A percentile compares a stretch with the other conserved stretches of the same genome.
These are phyloP conservation scores for Vigna trinervia DNA, from an alignment of 306 rosid species.

Conservation along the genomic window DNA sequence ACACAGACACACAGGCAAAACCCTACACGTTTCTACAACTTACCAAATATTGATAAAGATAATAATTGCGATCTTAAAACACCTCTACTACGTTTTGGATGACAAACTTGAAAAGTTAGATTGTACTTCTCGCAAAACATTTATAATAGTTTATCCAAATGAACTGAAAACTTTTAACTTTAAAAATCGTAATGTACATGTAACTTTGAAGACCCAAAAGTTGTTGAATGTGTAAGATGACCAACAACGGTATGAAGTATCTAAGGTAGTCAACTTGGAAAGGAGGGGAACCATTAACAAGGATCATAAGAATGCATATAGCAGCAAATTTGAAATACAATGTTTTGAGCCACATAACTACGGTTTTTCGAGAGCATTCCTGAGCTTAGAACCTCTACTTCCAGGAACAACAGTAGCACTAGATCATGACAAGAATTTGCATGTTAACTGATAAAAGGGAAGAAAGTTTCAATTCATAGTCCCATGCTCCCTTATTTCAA, in stretches of 20 bases:
- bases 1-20: not conserved
- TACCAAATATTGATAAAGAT: constrained; percentile 18
- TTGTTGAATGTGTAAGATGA: constrained; percentile 22
- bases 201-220: constrained; percentile 14
- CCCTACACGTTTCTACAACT: constrained; percentile 1
- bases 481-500: not conserved
- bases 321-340: not conserved
- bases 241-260: constrained; percentile 3
- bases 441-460: constrained; percentile 11
- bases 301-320: not conserved
- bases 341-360: not conserved
- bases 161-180: constrained; percentile 6
- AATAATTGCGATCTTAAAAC: constrained; percentile 23
- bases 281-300: not conserved
- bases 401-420: not conserved
- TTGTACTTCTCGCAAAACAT: not conserved
- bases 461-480: not conserved
- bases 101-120: too few relatives aligned
- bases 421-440: constrained; percentile 17
- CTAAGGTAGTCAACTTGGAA: not conserved
- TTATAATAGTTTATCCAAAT: not conserved
- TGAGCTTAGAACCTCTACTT: constrained; percentile 3
- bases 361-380: not conserved
- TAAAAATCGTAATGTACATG: constrained; percentile 4
- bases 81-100: not conserved